Evolutionary conservation across 371 early-diverging fungal species (phyloP).

Genomic region (Lichtheimia corymbifera): DNA sequence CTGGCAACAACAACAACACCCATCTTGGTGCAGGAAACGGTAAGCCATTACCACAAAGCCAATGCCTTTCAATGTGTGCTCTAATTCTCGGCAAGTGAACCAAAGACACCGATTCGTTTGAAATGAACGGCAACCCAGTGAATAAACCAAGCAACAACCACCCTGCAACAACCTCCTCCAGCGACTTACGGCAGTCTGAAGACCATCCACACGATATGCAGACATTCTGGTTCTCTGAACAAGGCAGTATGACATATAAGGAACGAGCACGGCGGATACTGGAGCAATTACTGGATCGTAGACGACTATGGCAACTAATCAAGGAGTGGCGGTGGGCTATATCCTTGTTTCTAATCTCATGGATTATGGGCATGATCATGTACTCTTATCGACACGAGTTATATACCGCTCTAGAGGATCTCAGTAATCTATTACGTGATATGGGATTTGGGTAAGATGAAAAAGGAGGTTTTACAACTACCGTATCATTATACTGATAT

Average conservation of each 20-base stretch:
- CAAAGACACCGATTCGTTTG: neutral
- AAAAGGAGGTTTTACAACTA: neutral
- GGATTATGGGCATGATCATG: constrained; percentile 25
- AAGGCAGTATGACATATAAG: neutral
- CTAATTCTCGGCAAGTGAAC: neutral
- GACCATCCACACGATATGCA: neutral
- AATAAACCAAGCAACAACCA: neutral
- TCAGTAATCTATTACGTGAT: constrained; percentile 27
- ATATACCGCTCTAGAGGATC: constrained; percentile 32
- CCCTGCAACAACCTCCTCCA: neutral
- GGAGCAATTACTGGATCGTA: neutral
- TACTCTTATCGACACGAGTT: constrained; percentile 30
- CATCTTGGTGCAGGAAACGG: neutral
- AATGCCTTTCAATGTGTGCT: neutral
- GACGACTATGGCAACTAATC: constrained; percentile 9
- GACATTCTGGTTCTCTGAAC: constrained; percentile 9
- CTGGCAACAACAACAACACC: constrained; percentile 7
- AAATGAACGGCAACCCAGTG: neutral
- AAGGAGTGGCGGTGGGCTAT: constrained; percentile 18
- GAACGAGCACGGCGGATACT: neutral
- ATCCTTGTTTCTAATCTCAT: constrained; percentile 8
- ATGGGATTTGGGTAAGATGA: constrained; percentile 35
- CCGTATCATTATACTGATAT: neutral
- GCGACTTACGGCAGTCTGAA: too few relatives aligned
- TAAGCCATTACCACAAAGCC: neutral